Evolutionary conservation across 2,329 filamentous ascomycete species (phyloP), one percentile per base, ranked within the genome.

Genomic region (Verticillium alfalfae): DNA sequence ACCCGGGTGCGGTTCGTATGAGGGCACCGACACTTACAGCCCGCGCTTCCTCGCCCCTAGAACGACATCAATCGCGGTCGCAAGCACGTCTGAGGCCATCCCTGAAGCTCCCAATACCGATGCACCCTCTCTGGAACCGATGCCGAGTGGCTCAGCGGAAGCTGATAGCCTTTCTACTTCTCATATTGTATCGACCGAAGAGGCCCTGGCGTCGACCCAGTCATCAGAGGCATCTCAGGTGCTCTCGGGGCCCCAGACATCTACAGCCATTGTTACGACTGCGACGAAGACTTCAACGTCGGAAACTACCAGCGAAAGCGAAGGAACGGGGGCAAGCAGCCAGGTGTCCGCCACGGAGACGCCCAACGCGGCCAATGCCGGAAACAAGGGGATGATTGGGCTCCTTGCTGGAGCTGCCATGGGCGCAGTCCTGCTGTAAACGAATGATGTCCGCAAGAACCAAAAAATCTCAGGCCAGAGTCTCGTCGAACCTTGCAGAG

Each of bases 1-100:
- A 26, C 87, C 87, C 1, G 87, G 87, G 2, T 90, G 88, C 69
- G 69, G 73, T 2, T 68, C 61, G 4, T 88, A 88, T 76, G 67
- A 70, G 2, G 86, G 85, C 65, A 85, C 84, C 34, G 81, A 75
- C 45, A 52, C 45, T n/a, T 52, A 52, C 10, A 52, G 45, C 18
- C 45, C 45, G 8, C 45, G 45, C 18, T 52, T 52, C 45, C 45
- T 52, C 18, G 45, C 45, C 18, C 16, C 18, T 10, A 52, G 45
- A 12, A 52, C 45, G 45, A 52, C 45, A 3, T 3, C 18, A 3
- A 18, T 18, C 8, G 8, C 45, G 9, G 18, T 18, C 18, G 45
- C 22, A 18, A 52, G 45, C 45, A 52, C 45, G 18, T 1, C 18
- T 9, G 45, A 31, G n/a, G 45, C 12, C n/a, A 18, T 22, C n/a